Evolutionary conservation across 768 basidiomycete genomes (phyloP), one percentile per base, ranked within the genome.

Genomic region (Boletus bicolor): DNA sequence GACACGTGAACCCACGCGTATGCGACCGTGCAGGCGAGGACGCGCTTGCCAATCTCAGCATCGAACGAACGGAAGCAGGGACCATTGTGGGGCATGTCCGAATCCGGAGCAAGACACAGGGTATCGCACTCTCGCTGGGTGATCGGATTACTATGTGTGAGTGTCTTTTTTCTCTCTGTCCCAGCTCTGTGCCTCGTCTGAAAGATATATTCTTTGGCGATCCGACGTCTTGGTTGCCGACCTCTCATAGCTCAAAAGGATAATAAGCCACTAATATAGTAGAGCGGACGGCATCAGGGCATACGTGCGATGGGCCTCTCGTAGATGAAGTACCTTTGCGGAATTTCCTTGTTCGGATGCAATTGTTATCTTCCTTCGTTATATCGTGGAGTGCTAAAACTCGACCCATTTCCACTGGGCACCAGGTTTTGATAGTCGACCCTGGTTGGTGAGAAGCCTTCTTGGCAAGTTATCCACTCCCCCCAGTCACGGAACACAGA

Each of bases 31-130:
- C 60, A 93, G 92, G 93, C 54, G 96, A 99, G 73, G 96, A 98
- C 66, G 96, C 96, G 0, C 74, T 99, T 28, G 96, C 96, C 46
- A 99, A 99, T 71, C 73, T 98, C 61, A 92, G 89, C 57, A 85
- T 99, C 58, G 96, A 99, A 69, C 82, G 88, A 64, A 86, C 89
- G 43, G 89, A 93, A 53, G 75, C 76, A 11, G 93, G 93, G 1
- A 81, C 79, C 6, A 87, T 98, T 54, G 86, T 86, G 14, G 96
- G 96, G 0, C 95, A 98, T 72, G 93, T 98, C 9, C 85, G 96
- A 49, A 98, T 98, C 68, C 83, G 96, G 55, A 93, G 91, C 68
- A 98, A 98, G 76, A 98, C 96, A 24, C 96, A 98, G 71, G 96
- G 96, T 51, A 98, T 98, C 58, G 96, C 96, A 2, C 77, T 98